Base-by-base conservation (phyloP, 305 asterid species). In the Fraxinus angustifolia region DNA sequence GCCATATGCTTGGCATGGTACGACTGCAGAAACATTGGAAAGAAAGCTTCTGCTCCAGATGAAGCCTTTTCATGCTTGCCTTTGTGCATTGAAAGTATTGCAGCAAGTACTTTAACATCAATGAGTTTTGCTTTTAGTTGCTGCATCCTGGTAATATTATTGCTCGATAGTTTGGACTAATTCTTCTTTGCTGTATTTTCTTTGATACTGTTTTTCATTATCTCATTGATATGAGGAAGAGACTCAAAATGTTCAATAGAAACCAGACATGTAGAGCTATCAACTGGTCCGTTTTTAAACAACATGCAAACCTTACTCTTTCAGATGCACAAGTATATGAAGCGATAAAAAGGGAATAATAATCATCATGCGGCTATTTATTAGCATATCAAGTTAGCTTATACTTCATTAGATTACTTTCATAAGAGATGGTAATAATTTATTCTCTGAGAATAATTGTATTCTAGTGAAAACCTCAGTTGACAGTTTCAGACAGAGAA, bases 121-220 rank as follows among this genome's bases (percentile, higher is more conserved):
- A 87, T 96, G 91, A 93, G 98, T 86, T 94, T 88, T 88, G 90
- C 99, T 89, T 96, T 94, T 93, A 88, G 92, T 86, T 89, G 93
- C 92, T 96, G 98, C 95, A 90, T 94, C 84, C 92, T 96, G 97
- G 98, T 96, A 96, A 90, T 82, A 84, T 78, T 78, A 73, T 80
- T 85, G 56, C 87, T 83, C 56, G 50, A 80, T 79, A 81, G 36
- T 73, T 70, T 50, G 58, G 76, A 53, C 28, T 23, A 79, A 73
- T 75, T 38, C 48, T 77, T 60, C 73, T 45, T 78, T 82, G 35
- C 65, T 82, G 75, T 67, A 48, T 82, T 84, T 74, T 33, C 79
- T 77, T 74, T 17, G 77, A 79, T 53, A 60, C 56, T 21, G 77
- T 70, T 85, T 67, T 77, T 82, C 80, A 21, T 83, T 80, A 36